Base-by-base conservation (phyloP, 306 rosid genomes). In the Geum urbanum region DNA sequence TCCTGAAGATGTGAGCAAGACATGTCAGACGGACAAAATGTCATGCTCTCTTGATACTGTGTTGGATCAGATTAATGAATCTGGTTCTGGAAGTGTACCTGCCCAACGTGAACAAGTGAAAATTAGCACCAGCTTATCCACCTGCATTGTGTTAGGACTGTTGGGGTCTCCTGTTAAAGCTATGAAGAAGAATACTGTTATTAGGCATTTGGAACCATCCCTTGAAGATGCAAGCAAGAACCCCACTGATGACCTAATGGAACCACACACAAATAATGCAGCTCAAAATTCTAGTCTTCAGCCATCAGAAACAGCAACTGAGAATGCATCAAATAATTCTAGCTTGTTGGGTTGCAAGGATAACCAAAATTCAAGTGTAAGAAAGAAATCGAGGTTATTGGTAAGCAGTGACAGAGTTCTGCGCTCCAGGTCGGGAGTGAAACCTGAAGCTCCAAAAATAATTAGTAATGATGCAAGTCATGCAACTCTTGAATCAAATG, bases 361-460 rank as follows among this genome's bases (percentile, higher is more conserved):
- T 75, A 85, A 78, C 73, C 78, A 27, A 73, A 73, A 66, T 72
- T 46, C 82, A 32, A 83, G 79, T 75, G 69, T 85, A 75, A 78
- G 72, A 74, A 82, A 74, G 78, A 91, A 80, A 63, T 87, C 84
- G 45, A 87, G 91, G 74, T 88, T 96, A 11, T 54, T 62, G 67
- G 82, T 78, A 67, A 73, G 83, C 66, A 86, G 82, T 46, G 97
- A 91, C 73, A 83, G 96, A 84, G 79, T 84, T 76, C 74, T 95
- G 81, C 91, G 96, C 76, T 87, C 99, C 63, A 87, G 80, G 81
- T 72, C 74, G 13, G 78, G 2, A 61, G 92, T 83, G 77, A 94
- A 80, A 70, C 85, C 85, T 73, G 81, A 76, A 78, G 77, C 71
- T 67, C 77, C 84, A 48, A 83, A 81, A 71, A 76, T 83, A 54